phyloP scores from a whole-genome alignment of 768 basidiomycete species.

The Lactarius trivialis region DNA sequence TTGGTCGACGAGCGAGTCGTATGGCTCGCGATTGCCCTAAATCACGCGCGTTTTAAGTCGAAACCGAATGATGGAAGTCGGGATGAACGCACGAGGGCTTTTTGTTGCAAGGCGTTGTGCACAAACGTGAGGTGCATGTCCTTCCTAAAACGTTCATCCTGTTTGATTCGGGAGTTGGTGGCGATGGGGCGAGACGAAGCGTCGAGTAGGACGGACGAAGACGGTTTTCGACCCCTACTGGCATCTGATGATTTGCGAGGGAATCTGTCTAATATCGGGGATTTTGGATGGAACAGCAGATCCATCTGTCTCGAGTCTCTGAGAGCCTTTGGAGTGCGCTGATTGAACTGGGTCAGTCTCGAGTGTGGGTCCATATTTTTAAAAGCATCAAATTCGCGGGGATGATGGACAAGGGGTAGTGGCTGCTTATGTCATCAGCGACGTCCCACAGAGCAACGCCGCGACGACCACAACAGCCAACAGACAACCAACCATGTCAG shows the following conservation, averaged over 20 bases:
- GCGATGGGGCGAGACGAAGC: constrained; percentile 52
- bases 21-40: constrained; percentile 73
- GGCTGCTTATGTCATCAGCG: neutral
- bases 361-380: constrained; percentile 71
- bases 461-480: neutral
- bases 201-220: constrained; percentile 9
- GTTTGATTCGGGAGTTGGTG: constrained; percentile 71
- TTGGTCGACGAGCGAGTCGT: constrained; percentile 84
- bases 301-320: constrained; percentile 44
- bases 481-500: constrained; percentile 38
- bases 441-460: neutral
- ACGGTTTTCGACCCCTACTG: neutral
- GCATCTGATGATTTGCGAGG: too few relatives aligned
- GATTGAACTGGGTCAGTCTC: constrained; percentile 66
- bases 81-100: constrained; percentile 47
- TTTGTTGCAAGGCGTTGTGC: constrained; percentile 72
- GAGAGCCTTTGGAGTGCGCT: constrained; percentile 56
- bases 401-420: too few relatives aligned
- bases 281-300: constrained; percentile 25
- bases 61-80: constrained; percentile 14
- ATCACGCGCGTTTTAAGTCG: neutral
- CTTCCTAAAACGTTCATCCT: constrained; percentile 68
- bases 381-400: neutral
- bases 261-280: constrained; percentile 40
- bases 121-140: constrained; percentile 84